Conservation (phyloP, 2,329 filamentous ascomycete species). For the Xylaria sp. region DNA sequence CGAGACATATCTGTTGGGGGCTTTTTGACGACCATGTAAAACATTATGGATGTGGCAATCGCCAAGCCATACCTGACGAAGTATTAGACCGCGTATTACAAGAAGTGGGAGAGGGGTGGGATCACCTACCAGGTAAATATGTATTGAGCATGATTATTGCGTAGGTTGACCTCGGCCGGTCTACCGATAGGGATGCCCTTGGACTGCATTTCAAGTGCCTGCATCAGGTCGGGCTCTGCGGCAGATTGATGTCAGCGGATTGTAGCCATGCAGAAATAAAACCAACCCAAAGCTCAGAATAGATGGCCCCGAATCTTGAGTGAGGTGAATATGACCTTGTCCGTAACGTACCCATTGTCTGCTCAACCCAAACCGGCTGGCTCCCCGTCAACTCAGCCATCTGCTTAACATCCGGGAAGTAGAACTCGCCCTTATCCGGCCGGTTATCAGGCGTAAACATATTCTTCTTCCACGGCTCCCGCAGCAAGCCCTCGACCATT, state of each 20-base stretch:
- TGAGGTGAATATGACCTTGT: neutral
- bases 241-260: conserved; percentile 38
- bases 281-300: neutral
- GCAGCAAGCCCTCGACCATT: conserved; percentile 82
- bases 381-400: conserved; percentile 88
- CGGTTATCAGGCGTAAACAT: conserved; percentile 94
- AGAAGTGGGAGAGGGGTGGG: conserved; percentile 4
- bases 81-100: conserved; percentile 26
- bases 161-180: conserved; percentile 87
- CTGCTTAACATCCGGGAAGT: conserved; percentile 92
- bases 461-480: conserved; percentile 96
- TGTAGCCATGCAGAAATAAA: conserved; percentile 7
- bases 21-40: conserved; percentile 94
- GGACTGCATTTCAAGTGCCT: conserved; percentile 77
- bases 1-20: conserved; percentile 78
- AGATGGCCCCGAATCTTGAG: neutral
- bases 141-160: conserved; percentile 98
- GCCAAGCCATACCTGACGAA: conserved; percentile 81
- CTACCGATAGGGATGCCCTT: conserved; percentile 91
- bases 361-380: conserved; percentile 93
- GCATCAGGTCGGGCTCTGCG: conserved; percentile 80
- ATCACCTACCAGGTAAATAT: conserved; percentile 93
- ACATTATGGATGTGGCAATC: conserved; percentile 89
- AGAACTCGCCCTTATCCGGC: conserved; percentile 86
- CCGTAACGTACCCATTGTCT: conserved; percentile 85